These are phyloP conservation scores for Cylindrotheca closterium DNA, from an alignment of 108 stramenopile species.

Conservation along the genomic window DNA sequence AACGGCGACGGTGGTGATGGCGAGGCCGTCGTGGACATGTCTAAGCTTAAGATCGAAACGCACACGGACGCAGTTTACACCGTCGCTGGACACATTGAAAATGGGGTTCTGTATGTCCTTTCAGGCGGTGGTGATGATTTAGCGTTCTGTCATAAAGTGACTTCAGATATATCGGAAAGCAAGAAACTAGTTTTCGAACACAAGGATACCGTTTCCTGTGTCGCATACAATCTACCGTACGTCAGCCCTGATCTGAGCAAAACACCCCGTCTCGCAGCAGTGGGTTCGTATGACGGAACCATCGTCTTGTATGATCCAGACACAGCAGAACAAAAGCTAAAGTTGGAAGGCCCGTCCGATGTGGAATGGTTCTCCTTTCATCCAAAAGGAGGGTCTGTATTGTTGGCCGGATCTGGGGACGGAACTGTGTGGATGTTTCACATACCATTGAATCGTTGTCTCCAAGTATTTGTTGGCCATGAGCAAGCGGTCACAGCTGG, in stretches of 20 bases:
- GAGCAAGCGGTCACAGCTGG: constrained; percentile 86
- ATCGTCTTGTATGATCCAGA: constrained; percentile 78
- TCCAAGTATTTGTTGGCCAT: constrained; percentile 97
- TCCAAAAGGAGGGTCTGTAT: constrained; percentile 86
- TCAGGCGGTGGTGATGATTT: constrained; percentile 94
- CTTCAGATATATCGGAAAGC: constrained; percentile 5
- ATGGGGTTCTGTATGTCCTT: constrained; percentile 49
- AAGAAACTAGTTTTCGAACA: constrained; percentile 56
- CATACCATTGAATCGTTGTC: constrained; percentile 79
- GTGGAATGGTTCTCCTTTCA: constrained; percentile 94
- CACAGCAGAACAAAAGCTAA: constrained; percentile 48
- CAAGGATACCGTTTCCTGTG: constrained; percentile 86
- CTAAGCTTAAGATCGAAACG: constrained; percentile 42
- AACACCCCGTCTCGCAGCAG: constrained; percentile 59
- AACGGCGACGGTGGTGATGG: constrained; percentile 31
- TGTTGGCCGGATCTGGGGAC: constrained; percentile 92
- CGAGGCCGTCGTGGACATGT: constrained; percentile 38
- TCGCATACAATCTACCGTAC: constrained; percentile 74
- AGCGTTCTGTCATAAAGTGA: constrained; percentile 73
- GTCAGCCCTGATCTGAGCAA: constrained; percentile 42
- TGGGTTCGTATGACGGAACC: constrained; percentile 85
- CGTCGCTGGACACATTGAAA: constrained; percentile 48
- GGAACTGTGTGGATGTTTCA: constrained; percentile 98
- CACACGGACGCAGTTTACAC: constrained; percentile 75
- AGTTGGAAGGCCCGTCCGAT: constrained; percentile 94